Percentiles rank a stretch among this genome's conserved stretches.
phyloP scores from a whole-genome alignment of 495 filamentous ascomycete species.

The Cercophora sp. region DNA sequence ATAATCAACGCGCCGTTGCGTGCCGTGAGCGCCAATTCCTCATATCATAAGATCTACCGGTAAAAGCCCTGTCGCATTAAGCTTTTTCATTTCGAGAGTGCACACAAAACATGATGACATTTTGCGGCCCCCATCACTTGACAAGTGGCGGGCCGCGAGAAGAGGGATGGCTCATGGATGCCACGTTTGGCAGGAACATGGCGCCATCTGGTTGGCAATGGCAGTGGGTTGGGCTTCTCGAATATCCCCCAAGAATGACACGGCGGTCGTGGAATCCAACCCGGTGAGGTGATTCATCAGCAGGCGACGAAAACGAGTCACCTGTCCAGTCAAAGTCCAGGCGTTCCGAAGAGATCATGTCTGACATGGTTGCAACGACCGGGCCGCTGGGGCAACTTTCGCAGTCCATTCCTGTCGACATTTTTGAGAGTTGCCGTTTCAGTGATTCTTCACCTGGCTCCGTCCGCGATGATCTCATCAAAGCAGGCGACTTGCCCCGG shows the following conservation, averaged over 20 bases:
- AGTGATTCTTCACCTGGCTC: no score
- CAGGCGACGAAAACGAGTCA: not conserved
- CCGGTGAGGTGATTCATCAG: not conserved
- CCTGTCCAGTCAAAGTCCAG: not conserved
- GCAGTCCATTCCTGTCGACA: no score
- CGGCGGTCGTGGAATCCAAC: not conserved
- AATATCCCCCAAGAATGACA: not conserved
- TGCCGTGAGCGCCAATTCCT: not conserved
- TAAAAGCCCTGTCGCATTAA: conserved; percentile 3
- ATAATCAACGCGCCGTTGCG: not conserved
- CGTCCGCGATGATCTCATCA: not conserved
- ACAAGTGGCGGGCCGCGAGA: no score
- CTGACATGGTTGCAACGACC: conserved; percentile 1
- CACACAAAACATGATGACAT: no score
- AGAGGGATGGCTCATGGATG: no score
- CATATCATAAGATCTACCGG: conserved; percentile 6
- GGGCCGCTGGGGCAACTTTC: not conserved
- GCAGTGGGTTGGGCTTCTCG: conserved; percentile 5
- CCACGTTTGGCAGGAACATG: conserved; percentile 29
- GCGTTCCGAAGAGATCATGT: not conserved
- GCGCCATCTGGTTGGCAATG: conserved; percentile 20
- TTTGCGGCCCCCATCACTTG: no score
- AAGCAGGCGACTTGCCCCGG: not conserved
- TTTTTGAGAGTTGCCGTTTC: no score
- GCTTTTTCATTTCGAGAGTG: no score